Evolutionary conservation across 2,329 filamentous ascomycete species (phyloP), one percentile per base, ranked within the genome.

Genomic region (Sporothrix sp.): DNA sequence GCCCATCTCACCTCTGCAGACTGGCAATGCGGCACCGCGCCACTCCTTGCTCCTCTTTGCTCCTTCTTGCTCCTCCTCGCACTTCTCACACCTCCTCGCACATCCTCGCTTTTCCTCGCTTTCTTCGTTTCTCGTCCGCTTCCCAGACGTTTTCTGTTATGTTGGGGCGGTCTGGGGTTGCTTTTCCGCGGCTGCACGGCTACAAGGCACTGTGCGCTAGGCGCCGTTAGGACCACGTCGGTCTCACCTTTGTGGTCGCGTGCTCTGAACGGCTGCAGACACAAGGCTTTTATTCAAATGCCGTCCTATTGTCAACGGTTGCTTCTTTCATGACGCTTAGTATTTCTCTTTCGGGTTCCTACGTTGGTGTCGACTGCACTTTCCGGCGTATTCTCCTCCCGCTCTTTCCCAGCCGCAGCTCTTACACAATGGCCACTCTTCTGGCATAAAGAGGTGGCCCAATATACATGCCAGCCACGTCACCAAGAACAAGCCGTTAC

Each of bases 211-310:
- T 30, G 28, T 3, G 13, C 28, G 28, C 28, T 30, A 30, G 28
- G 28, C 20, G 18, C 23, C 20, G 36, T 11, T 11, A 21, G 36
- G 16, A 18, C 33, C 33, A 25, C 37, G 11, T n/a, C 38, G 25
- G 23, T n/a, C 7, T n/a, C 23, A 10, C 38, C 38, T 27, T 46
- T 39, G 11, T 42, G 47, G 37, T 49, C 47, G 47, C 47, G 47
- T 49, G 47, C 46, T 16, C 46, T 25, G n/a, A n/a, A n/a, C n/a
- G n/a, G n/a, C n/a, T n/a, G n/a, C n/a, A n/a, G n/a, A n/a, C n/a
- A n/a, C n/a, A n/a, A n/a, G n/a, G n/a, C n/a, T n/a, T n/a, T n/a
- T n/a, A n/a, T n/a, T n/a, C n/a, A n/a, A n/a, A n/a, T n/a, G n/a
- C n/a, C n/a, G n/a, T n/a, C n/a, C n/a, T n/a, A n/a, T n/a, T n/a